Base-by-base conservation (phyloP, 805 yeast genomes). In the Citeromyces matritensis region DNA sequence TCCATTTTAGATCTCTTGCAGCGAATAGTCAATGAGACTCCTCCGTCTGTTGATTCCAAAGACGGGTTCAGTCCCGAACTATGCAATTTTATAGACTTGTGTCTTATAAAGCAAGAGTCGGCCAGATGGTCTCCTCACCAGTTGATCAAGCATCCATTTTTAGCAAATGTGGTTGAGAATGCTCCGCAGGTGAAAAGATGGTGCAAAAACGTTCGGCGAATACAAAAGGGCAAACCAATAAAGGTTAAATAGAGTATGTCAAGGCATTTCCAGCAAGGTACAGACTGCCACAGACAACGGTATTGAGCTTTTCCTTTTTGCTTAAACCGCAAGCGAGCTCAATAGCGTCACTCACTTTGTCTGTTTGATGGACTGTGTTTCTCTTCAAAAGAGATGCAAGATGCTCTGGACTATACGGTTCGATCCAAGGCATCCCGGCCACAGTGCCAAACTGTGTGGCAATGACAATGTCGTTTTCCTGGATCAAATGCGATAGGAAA, bases 341-440 rank as follows among this genome's bases (percentile, higher is more conserved):
- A 13, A 58, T 36, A 3, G 58, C 55, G 3, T 40, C 36, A 6
- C 39, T 36, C 8, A 61, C 24, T 8, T 49, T 39, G 0, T 45
- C 35, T 14, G 44, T 42, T 7, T 17, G 5, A 17, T 17, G 21
- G 21, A 17, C 21, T 17, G 7, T 17, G 21, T 17, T 17, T 7
- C 21, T 7, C 21, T 17, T 17, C 21, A 17, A 17, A 17, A 17
- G 21, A 17, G 21, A 17, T 31, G 35, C 37, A 24, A 76, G 44
- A 11, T 48, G 53, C 2, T 35, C 42, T 1, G 58, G 44, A 4
- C 47, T 42, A 38, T 58, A 60, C 1, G 86, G 55, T 27, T 59
- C 44, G 4, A 91, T 73, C 97, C 97, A 91, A 0, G 97, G 95
- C 98, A 91, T 91, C 0, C 83, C 78, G 9, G 77, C 86, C 1